phyloP scores from a whole-genome alignment of 139 green algal species.

The Haematococcus sp. region DNA sequence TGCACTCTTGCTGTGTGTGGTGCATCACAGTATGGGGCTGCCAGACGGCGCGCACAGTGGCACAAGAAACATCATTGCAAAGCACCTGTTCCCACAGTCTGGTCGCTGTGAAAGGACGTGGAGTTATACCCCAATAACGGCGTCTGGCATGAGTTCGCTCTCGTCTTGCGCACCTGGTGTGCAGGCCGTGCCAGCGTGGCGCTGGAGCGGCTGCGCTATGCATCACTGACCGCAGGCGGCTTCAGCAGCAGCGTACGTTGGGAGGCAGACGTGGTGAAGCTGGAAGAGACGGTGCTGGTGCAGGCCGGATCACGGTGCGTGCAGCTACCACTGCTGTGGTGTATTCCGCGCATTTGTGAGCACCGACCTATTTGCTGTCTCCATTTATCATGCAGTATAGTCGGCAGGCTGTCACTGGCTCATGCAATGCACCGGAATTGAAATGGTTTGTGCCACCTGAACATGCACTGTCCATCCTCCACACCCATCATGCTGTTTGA shows the following conservation, averaged over 20 bases:
- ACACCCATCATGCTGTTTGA: too few species aligned
- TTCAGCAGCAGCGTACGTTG: constrained; percentile 51
- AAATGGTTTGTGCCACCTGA: too few species aligned
- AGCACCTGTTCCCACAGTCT: too few species aligned
- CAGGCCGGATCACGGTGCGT: constrained; percentile 50
- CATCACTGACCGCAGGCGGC: constrained; percentile 47
- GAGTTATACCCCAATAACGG: not conserved
- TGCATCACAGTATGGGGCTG: not conserved
- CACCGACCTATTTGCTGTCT: not conserved
- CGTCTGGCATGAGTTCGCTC: too few species aligned
- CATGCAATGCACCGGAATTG: too few species aligned
- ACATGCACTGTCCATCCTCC: too few species aligned
- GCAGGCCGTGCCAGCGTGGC: constrained; percentile 49
- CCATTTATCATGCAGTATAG: too few species aligned
- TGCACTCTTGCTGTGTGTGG: too few species aligned
- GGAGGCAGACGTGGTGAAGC: constrained; percentile 81
- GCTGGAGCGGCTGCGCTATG: constrained; percentile 63
- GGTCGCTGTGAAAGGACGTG: too few species aligned
- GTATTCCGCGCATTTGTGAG: not conserved
- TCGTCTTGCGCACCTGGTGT: not conserved
- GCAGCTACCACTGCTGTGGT: not conserved
- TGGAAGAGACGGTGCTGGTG: constrained; percentile 77
- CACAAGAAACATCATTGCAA: too few species aligned
- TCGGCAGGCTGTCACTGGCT: not conserved
- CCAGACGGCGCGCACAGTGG: too few species aligned